phyloP scores from a whole-genome alignment of 345 rosid species.

The Corchorus olitorius region DNA sequence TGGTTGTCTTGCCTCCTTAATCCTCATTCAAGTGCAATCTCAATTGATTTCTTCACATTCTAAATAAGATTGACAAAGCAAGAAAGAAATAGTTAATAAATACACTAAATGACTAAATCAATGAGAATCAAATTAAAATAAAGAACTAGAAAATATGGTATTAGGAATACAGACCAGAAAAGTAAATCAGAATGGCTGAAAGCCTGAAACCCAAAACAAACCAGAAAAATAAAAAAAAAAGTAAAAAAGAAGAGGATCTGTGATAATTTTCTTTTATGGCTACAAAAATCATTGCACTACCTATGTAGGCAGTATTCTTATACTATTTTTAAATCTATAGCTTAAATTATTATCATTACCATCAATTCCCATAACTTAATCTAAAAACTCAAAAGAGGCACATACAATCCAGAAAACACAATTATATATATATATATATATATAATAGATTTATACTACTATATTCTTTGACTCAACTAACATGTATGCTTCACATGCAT shows the following conservation, averaged over 20 bases:
- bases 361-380: not conserved
- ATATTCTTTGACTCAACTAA: not conserved
- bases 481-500: not conserved
- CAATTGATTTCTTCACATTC: no score
- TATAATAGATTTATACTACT: no score
- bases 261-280: constrained; percentile 27
- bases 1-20: no score
- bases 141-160: no score
- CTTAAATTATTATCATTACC: not conserved
- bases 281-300: constrained; percentile 21
- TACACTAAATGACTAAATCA: no score
- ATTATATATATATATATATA: not conserved
- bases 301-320: constrained; percentile 19
- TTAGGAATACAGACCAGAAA: no score
- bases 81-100: no score
- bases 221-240: not conserved
- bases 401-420: not conserved
- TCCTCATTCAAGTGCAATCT: no score
- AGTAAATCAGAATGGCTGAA: no score
- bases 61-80: no score
- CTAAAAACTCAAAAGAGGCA: not conserved
- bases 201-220: constrained; percentile 23
- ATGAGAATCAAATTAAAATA: no score
- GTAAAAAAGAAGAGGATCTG: not conserved
- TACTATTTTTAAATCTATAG: constrained; percentile 14